These are phyloP conservation scores for Ambrosiella xylebori DNA, from an alignment of 2,329 filamentous ascomycete genomes.

Conservation along the genomic window DNA sequence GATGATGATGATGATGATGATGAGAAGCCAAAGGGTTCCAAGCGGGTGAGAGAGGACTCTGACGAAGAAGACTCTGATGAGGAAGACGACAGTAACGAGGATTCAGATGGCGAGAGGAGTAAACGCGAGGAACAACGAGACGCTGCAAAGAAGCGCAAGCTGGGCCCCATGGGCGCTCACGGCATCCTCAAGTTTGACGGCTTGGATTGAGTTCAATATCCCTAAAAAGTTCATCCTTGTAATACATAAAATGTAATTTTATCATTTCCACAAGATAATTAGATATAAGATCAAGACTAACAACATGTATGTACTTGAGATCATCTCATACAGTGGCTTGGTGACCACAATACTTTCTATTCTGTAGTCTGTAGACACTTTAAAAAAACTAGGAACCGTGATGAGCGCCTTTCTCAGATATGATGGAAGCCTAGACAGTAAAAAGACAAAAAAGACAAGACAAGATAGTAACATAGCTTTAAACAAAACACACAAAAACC, in stretches of 20 bases:
- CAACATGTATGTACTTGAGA: too few relatives aligned
- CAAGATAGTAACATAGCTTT: not conserved
- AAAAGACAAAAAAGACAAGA: constrained; percentile 1
- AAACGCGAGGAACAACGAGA: constrained; percentile 16
- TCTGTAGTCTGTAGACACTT: too few relatives aligned
- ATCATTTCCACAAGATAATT: too few relatives aligned
- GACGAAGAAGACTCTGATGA: constrained; percentile 25
- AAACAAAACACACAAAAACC: not conserved
- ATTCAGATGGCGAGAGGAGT: constrained; percentile 1
- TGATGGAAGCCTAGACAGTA: not conserved
- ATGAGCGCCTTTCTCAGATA: not conserved
- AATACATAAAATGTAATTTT: not conserved
- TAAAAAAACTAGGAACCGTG: too few relatives aligned
- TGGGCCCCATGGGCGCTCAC: constrained; percentile 34
- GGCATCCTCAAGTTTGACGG: constrained; percentile 34
- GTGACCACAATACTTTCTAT: too few relatives aligned
- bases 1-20: constrained; percentile 15
- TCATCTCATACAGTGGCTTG: too few relatives aligned
- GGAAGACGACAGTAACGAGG: constrained; percentile 28
- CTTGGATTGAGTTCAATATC: constrained; percentile 22
- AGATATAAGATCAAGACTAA: too few relatives aligned
- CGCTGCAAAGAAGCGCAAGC: constrained; percentile 22
- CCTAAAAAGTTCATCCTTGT: not conserved
- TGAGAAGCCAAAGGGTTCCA: constrained; percentile 10
- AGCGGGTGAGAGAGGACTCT: constrained; percentile 22